Evolutionary conservation across 306 rosid genomes (phyloP), one percentile per base, ranked within the genome.

Genomic region (Prunus mira): DNA sequence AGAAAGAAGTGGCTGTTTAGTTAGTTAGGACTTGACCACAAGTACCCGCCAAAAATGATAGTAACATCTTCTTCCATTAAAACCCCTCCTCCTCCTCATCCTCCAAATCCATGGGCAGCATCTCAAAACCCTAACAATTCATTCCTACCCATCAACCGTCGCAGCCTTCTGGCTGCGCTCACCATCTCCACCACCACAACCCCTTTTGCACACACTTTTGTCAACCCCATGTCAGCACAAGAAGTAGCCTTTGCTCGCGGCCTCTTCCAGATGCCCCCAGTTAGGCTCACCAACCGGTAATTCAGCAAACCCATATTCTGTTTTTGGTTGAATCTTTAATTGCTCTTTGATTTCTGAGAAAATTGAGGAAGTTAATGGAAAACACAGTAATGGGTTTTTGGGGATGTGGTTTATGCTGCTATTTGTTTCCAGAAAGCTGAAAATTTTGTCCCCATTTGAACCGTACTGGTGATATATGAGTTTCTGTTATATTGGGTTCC

Each of bases 241-340:
- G 73, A 76, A 1, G 61, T 14, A 11, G 86, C 83, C 12, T 69
- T 43, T 50, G 86, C 89, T 57, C 86, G 86, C 0, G 89, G 89
- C 25, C 86, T 86, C 56, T 80, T 86, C 69, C 89, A 76, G 67
- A 86, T 82, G 86, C 89, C 89, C 64, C 89, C 89, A 14, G 22
- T 71, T 63, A 73, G 89, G 67, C 84, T 86, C 73, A 69, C 32
- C 78, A 86, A 82, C 78, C 72, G 86, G 89, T 82, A 61, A 56
- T 77, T 57, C 73, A 22, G 47, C 63, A 47, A 24, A 45, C 54
- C 73, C 69, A 30, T 1, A n/a, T 10, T 15, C 24, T 15, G 52
- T 24, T 3, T 61, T 9, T 79, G 4, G 14, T 22, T 70, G 20
- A 69, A 56, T 63, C 25, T 22, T 65, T 17, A 69, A 56, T 63